These are phyloP conservation scores for Microdochium trichocladiopsis DNA, from an alignment of 2,329 filamentous ascomycete species.

Conservation along the genomic window DNA sequence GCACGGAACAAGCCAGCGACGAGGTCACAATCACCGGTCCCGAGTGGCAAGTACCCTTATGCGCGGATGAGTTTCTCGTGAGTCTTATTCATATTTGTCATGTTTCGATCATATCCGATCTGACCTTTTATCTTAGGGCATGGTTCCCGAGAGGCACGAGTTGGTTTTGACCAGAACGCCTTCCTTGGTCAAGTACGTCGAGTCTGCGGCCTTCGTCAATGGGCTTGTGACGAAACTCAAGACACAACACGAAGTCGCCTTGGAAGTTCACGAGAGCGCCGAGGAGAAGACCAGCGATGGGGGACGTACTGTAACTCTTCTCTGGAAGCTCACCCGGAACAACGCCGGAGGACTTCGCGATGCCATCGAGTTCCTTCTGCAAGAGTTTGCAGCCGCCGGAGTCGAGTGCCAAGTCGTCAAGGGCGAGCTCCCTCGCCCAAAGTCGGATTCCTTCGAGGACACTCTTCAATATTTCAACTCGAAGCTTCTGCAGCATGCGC, in stretches of 20 bases:
- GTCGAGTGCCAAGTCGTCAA: constrained; percentile 84
- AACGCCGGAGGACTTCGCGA: constrained; percentile 93
- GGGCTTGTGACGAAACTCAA: constrained; percentile 81
- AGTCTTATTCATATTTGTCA: constrained; percentile 15
- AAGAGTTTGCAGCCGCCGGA: constrained; percentile 78
- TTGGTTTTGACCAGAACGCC: constrained; percentile 72
- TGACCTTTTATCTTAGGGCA: constrained; percentile 52
- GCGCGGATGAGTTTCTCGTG: constrained; percentile 89
- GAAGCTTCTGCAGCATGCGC: constrained; percentile 89
- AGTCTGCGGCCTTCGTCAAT: constrained; percentile 71
- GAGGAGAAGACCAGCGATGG: constrained; percentile 52
- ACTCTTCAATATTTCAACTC: constrained; percentile 95
- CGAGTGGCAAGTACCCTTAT: constrained; percentile 96
- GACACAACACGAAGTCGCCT: constrained; percentile 85
- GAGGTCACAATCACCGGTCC: constrained; percentile 93
- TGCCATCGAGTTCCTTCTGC: constrained; percentile 89
- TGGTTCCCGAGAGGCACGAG: constrained; percentile 96
- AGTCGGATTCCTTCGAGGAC: constrained; percentile 97
- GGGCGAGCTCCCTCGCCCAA: constrained; percentile 93
- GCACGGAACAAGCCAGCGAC: constrained; percentile 94
- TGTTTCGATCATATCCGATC: constrained; percentile 5
- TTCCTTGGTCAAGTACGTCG: constrained; percentile 73
- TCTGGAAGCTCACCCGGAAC: constrained; percentile 88
- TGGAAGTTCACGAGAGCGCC: constrained; percentile 62
- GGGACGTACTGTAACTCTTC: constrained; percentile 52